Evolutionary conservation across 2,329 filamentous ascomycete genomes (phyloP).

Genomic region (Fusarium sp.): DNA sequence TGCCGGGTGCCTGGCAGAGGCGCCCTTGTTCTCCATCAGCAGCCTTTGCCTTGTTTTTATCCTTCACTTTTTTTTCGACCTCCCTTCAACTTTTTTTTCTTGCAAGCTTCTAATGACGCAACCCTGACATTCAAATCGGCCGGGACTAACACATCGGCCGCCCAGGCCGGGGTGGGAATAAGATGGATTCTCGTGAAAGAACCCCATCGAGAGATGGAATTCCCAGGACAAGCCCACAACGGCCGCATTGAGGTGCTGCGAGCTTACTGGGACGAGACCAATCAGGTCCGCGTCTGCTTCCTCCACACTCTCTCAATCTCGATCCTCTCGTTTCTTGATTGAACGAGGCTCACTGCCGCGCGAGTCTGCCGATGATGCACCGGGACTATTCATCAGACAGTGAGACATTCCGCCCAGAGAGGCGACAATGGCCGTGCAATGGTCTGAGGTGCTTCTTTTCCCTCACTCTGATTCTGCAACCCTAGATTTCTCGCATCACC

Average conservation of each 20-base stretch:
- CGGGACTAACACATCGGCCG: background rate
- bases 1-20: background rate
- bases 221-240: conserved; percentile 22
- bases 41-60: background rate
- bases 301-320: conserved; percentile 39
- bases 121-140: background rate
- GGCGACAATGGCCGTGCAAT: conserved; percentile 12
- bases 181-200: conserved; percentile 13
- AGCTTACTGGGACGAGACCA: conserved; percentile 35
- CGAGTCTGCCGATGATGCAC: conserved; percentile 15
- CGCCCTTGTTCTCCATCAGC: background rate
- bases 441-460: conserved; percentile 2
- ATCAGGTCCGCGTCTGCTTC: conserved; percentile 26
- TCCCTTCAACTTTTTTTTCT: conserved; percentile 11
- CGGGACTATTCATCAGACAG: background rate
- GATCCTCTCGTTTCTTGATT: conserved; percentile 32
- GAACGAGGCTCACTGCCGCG: conserved; percentile 25
- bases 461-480: conserved; percentile 18
- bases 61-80: background rate
- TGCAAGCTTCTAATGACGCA: conserved; percentile 13
- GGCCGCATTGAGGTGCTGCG: conserved; percentile 25
- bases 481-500: conserved; percentile 37
- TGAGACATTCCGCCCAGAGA: conserved; percentile 28
- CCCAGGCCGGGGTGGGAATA: background rate
- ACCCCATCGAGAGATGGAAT: conserved; percentile 31